These are phyloP conservation scores for Oenanthe javanica DNA, from an alignment of 140 eudicot genomes.

Conservation along the genomic window DNA sequence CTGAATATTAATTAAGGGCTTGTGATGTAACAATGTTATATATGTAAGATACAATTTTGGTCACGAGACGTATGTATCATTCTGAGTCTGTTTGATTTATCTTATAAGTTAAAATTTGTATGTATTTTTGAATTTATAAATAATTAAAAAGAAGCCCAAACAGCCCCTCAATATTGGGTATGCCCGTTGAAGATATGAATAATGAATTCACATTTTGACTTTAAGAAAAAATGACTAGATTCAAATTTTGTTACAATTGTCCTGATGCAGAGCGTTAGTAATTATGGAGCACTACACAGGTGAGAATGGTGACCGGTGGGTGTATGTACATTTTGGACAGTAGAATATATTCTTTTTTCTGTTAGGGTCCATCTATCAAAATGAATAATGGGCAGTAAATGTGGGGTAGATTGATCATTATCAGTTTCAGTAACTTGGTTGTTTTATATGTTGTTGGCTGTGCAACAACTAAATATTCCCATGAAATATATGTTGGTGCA, in stretches of 20 bases:
- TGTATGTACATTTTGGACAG: background rate
- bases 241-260: background rate
- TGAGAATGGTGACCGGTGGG: background rate
- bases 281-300: background rate
- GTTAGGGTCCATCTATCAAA: conserved; percentile 7
- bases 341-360: background rate
- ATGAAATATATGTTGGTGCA: no score
- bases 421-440: conserved; percentile 3
- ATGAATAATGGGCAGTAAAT: conserved; percentile 1
- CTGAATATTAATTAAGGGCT: background rate
- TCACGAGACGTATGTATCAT: no score
- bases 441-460: conserved; percentile 7
- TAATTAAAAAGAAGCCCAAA: no score
- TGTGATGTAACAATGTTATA: background rate
- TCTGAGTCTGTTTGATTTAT: no score
- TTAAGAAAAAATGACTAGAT: background rate
- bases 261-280: background rate
- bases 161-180: no score
- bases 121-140: no score
- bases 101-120: no score
- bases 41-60: conserved; percentile 1
- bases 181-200: background rate
- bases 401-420: background rate
- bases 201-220: background rate
- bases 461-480: conserved; percentile 8